These are phyloP conservation scores for Quercus phellos DNA, from an alignment of 331 rosid genomes.

Conservation along the genomic window DNA sequence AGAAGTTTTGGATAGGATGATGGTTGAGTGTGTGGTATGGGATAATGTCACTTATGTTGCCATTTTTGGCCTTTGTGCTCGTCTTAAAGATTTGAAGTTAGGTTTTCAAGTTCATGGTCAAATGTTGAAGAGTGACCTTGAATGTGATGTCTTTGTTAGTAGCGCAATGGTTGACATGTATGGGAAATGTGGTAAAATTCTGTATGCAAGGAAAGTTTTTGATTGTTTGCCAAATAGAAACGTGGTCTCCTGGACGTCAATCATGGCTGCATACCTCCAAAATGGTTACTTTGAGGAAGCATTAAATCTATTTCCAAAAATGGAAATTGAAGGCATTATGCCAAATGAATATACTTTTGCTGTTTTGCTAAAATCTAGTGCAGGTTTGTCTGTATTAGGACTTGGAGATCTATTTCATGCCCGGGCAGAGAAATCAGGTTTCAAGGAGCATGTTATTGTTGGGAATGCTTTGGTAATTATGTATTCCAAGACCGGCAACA, in stretches of 20 bases:
- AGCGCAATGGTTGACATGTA: constrained; percentile 70
- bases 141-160: constrained; percentile 42
- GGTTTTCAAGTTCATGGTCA: constrained; percentile 58
- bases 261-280: constrained; percentile 59
- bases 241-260: constrained; percentile 66
- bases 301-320: constrained; percentile 38
- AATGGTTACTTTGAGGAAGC: constrained; percentile 67
- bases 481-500: constrained; percentile 77
- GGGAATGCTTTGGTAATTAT: constrained; percentile 65
- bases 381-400: constrained; percentile 51
- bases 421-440: constrained; percentile 52
- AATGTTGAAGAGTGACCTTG: constrained; percentile 38
- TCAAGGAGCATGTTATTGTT: constrained; percentile 45
- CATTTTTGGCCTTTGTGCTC: constrained; percentile 56
- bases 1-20: constrained; percentile 48
- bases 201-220: constrained; percentile 40
- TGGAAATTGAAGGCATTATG: constrained; percentile 41
- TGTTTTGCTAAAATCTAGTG: constrained; percentile 61
- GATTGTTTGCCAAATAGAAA: constrained; percentile 38
- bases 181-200: constrained; percentile 60
- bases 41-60: constrained; percentile 53
- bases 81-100: constrained; percentile 45
- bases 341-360: constrained; percentile 63
- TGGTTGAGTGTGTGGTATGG: constrained; percentile 37
- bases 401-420: constrained; percentile 62